Base-by-base conservation (phyloP, 164 flowering plant genomes). In the Magnolia sinica region DNA sequence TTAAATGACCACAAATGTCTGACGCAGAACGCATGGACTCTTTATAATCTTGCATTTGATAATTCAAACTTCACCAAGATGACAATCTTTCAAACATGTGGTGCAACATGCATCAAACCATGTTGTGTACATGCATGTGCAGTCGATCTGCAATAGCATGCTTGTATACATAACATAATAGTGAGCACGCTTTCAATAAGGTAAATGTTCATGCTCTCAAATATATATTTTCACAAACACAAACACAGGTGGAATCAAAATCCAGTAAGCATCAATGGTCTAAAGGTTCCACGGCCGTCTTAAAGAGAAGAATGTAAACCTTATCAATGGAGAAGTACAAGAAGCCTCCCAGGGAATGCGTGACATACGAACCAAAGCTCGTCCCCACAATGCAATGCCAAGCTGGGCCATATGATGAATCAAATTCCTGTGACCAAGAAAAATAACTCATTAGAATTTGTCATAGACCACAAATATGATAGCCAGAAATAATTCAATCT, bases 301-400 rank as follows among this genome's bases (percentile, higher is more conserved):
- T 95, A 84, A 95, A 95, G 82, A 95, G 95, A 79, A 95, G 96
- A 81, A 92, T 79, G 80, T 95, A 88, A 82, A 91, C 90, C 81
- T 95, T 91, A 80, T 89, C 97, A 19, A 95, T 91, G 14, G 96
- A 93, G 84, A 95, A 95, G 81, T 95, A 95, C 82, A 92, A 81
- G 83, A 95, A 95, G 50, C 98, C 96, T 79, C 98, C 98, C 0
- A 81, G 29, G 68, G 96, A 91, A 86, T 95, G 97, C 7, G 98
- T 95, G 58, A 92, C 98, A 75, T 91, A 95, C 2, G 98, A 95
- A 14, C 98, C 97, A 72, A 95, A 95, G 88, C 97, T 95, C 8
- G 95, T 95, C 67, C 98, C 98, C 0, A 95, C 97, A 3, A 95
- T 90, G 89, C 97, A 94, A 78, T 94, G 97, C 97, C 98, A 94